A percentile compares a stretch with the other conserved stretches of the same genome.
These are phyloP conservation scores for Globisporangium takayamanum DNA, from an alignment of 352 stramenopile species.

Conservation along the genomic window DNA sequence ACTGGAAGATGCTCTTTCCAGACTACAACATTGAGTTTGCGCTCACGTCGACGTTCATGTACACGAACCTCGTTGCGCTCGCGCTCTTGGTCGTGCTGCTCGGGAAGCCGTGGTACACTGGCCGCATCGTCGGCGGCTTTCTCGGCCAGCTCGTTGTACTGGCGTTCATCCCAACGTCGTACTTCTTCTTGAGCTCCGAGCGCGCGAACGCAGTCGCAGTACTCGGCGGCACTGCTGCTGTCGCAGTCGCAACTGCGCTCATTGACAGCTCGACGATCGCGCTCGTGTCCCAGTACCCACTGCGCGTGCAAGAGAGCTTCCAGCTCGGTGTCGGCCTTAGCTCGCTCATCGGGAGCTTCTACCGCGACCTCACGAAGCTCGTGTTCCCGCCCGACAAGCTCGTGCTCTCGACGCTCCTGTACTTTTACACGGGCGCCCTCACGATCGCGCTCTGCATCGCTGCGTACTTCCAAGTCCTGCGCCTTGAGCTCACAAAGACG, in stretches of 20 bases:
- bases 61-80: slow-evolving; percentile 71
- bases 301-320: slow-evolving; percentile 74
- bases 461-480: slow-evolving; percentile 65
- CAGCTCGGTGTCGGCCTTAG: slow-evolving; percentile 77
- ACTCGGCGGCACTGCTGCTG: slow-evolving; percentile 53
- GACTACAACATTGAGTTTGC: slow-evolving; percentile 86
- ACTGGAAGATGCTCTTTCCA: slow-evolving; percentile 81
- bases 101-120: slow-evolving; percentile 56
- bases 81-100: slow-evolving; percentile 57
- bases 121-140: slow-evolving; percentile 76
- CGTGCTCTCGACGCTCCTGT: slow-evolving; percentile 66
- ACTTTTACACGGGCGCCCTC: slow-evolving; percentile 77
- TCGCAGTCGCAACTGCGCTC: slow-evolving; percentile 69
- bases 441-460: slow-evolving; percentile 74
- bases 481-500: slow-evolving; percentile 48
- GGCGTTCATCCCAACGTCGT: slow-evolving; percentile 69
- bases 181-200: slow-evolving; percentile 66
- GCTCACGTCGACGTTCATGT: slow-evolving; percentile 81
- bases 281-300: slow-evolving; percentile 76
- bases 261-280: slow-evolving; percentile 81
- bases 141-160: slow-evolving; percentile 64
- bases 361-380: slow-evolving; percentile 78
- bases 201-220: slow-evolving; percentile 58
- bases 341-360: slow-evolving; percentile 77
- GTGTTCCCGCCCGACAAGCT: slow-evolving; percentile 56